Base-by-base conservation (phyloP, 441 rosid genomes). In the Arabidopsis lyrata region DNA sequence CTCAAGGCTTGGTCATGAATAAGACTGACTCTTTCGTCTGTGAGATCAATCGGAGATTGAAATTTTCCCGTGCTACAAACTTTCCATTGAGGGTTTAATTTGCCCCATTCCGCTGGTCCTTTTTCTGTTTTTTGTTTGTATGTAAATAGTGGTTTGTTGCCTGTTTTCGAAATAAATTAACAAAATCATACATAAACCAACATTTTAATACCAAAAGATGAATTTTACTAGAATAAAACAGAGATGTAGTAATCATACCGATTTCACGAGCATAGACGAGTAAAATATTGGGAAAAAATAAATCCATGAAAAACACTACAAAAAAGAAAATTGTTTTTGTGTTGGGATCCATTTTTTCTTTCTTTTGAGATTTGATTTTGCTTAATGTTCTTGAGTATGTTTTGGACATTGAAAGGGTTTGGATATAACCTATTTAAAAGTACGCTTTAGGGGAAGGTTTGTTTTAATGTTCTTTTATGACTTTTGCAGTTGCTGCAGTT, bases 31-130 rank as follows among this genome's bases (percentile, higher is more conserved):
- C 81, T 72, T 68, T 42, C 42, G 16, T 63, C n/a, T 0, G 69
- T 61, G 56, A 89, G 67, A 79, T 92, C 90, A 29, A 90, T 83
- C 0, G 94, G 96, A 69, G 97, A 92, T 55, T 92, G 95, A 15
- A 39, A 24, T 49, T 70, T 83, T 59, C 95, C 95, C 0, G 34
- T 42, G 12, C 49, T 75, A 59, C 97, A 91, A 38, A 39, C 48
- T 75, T 36, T 22, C 93, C 95, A 91, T 0, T 68, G 8, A 6
- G 86, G 87, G n/a, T 82, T 60, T 5, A 85, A 6, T 8, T 82
- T 54, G 5, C 84, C 74, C 91, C 90, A 83, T 36, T 29, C 54
- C 2, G 31, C n/a, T n/a, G 90, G 87, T 29, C 91, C 87, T 65
- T 73, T 85, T 0, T 78, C 82, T 7, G 65, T 61, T n/a, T 49